These are phyloP conservation scores for Verticillium albo-atrum DNA, from an alignment of 2,329 filamentous ascomycete genomes.

Conservation along the genomic window DNA sequence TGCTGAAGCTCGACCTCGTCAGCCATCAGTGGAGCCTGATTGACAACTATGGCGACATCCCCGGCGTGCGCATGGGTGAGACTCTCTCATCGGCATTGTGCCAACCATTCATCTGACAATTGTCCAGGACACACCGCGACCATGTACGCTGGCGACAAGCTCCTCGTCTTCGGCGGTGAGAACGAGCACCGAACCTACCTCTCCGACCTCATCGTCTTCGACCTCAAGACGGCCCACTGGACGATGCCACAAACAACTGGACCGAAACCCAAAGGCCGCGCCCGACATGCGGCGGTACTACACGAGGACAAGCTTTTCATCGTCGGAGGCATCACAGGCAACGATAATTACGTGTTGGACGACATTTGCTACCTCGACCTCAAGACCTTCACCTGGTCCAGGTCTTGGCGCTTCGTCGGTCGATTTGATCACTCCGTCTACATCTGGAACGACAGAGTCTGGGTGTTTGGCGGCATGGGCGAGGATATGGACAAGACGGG, in stretches of 20 bases:
- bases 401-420: constrained; percentile 90
- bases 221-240: constrained; percentile 92
- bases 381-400: constrained; percentile 97
- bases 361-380: constrained; percentile 96
- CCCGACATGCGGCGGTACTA: constrained; percentile 87
- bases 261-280: constrained; percentile 80
- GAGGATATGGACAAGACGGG: constrained; percentile 96
- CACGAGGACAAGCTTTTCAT: constrained; percentile 97
- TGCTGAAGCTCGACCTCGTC: constrained; percentile 79
- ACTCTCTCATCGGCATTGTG: neutral
- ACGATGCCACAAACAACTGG: constrained; percentile 85
- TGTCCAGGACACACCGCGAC: constrained; percentile 82
- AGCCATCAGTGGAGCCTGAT: constrained; percentile 92
- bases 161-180: constrained; percentile 96
- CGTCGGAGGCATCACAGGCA: constrained; percentile 89
- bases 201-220: constrained; percentile 92
- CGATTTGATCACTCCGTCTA: constrained; percentile 94
- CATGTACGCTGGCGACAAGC: constrained; percentile 86
- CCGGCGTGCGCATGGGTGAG: constrained; percentile 91
- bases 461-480: constrained; percentile 93
- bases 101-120: neutral
- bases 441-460: constrained; percentile 86
- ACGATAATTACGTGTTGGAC: constrained; percentile 87
- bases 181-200: constrained; percentile 96
- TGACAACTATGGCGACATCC: constrained; percentile 98